Base-by-base conservation (phyloP, 495 filamentous ascomycete species). In the Neurospora sp. region DNA sequence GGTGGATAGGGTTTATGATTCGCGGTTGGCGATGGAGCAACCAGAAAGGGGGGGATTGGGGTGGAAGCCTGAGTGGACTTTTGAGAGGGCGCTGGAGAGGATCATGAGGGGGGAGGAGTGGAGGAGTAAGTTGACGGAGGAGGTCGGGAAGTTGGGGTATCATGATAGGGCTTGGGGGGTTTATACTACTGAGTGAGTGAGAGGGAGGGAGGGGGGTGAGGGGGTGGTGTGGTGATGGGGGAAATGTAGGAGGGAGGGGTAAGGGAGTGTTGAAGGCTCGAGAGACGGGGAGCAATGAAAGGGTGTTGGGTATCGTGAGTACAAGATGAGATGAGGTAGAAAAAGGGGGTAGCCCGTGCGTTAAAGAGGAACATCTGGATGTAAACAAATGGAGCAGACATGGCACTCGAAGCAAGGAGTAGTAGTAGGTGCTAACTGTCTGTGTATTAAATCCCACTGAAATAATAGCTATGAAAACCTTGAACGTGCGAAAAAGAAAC, bases 1-100 rank as follows among this genome's bases (percentile, higher is more conserved):
- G 68, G 45, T 81, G 9, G 79, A 81, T 69, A 61, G 79, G n/a
- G 76, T 81, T 35, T 81, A 81, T 69, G 79, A 81, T 72, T 77
- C 76, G 14, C 14, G 37, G 40, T 69, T 70, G 72, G 79, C 79
- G 9, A 59, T 76, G 31, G 38, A 40, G 39, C 1, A 4, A 0
- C 0, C 1, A 1, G 22, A 8, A 35, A 53, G 6, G 0, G 20
- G 45, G 3, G 78, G 77, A 70, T 31, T 81, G 41, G 72, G 75
- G 37, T 81, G 79, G 79, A 40, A 68, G 61, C 75, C 79, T 0
- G 70, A 75, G 59, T 79, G 76, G 48, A 81, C 79, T 9, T 81
- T 79, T 72, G 72, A 71, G 41, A 72, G 31, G 69, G 74, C 70
- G 6, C 61, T 81, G 1, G 65, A 76, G 68, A 77, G 31, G 72